Evolutionary conservation across 75 land plant species (phyloP).

Genomic region (Picea sitchensis): DNA sequence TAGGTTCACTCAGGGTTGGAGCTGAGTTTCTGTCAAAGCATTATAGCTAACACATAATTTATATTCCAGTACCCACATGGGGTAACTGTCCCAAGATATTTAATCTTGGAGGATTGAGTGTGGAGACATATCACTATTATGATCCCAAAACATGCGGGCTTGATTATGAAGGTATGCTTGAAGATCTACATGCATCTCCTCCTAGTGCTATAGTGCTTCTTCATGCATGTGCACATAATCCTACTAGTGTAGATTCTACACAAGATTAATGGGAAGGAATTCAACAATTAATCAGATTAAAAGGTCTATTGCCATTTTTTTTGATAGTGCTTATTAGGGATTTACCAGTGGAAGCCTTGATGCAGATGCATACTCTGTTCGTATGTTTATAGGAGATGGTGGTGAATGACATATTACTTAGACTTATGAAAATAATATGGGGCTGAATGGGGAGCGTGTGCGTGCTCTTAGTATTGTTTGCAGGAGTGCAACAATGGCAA

Average conservation of each 20-base stretch:
- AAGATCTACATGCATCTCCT: conserved; percentile 81
- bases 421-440: conserved; percentile 99
- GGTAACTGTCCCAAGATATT: conserved; percentile 93
- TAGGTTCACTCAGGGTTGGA: conserved; percentile 94
- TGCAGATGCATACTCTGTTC: conserved; percentile 87
- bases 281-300: conserved; percentile 72
- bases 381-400: conserved; percentile 90
- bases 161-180: conserved; percentile 81
- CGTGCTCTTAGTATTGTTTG: conserved; percentile 95
- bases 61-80: conserved; percentile 92
- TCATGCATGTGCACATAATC: conserved; percentile 98
- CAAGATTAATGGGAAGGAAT: conserved; percentile 90
- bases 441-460: conserved; percentile 97
- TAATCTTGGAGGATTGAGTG: conserved; percentile 68
- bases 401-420: conserved; percentile 94
- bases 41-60: conserved; percentile 79
- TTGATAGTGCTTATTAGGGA: conserved; percentile 99
- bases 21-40: conserved; percentile 92
- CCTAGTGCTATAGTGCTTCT: conserved; percentile 79
- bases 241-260: conserved; percentile 96
- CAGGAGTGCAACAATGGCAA: conserved; percentile 59
- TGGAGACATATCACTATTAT: conserved; percentile 89
- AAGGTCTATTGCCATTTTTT: conserved; percentile 88
- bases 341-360: conserved; percentile 98
- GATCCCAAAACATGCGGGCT: conserved; percentile 89